Conservation (phyloP, 2,329 filamentous ascomycete species). For the Colletotrichum sp. region DNA sequence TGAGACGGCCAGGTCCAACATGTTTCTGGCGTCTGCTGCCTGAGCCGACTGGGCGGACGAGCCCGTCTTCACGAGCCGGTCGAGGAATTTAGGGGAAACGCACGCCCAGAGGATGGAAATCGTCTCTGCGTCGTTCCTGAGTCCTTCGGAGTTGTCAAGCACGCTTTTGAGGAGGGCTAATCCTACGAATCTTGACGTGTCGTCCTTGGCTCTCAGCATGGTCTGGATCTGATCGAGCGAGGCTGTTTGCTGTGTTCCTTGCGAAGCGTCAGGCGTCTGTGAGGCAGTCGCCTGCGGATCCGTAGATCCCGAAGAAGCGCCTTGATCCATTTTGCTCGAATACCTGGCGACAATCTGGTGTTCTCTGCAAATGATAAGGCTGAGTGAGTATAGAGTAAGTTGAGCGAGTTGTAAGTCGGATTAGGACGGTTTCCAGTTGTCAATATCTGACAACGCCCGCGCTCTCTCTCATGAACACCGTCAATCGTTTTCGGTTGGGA, state of each 20-base stretch:
- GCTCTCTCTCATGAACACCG: neutral
- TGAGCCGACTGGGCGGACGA: constrained; percentile 36
- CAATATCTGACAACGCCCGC: neutral
- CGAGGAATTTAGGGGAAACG: constrained; percentile 67
- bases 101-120: constrained; percentile 61
- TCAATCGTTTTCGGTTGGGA: neutral
- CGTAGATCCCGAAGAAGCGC: neutral
- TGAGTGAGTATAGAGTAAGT: neutral
- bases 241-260: constrained; percentile 13
- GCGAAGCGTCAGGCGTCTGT: neutral
- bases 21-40: constrained; percentile 54
- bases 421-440: neutral
- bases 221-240: constrained; percentile 55
- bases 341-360: neutral
- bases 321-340: neutral
- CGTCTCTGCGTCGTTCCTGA: constrained; percentile 50
- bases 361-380: neutral
- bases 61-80: constrained; percentile 63
- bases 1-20: constrained; percentile 67
- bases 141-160: constrained; percentile 62
- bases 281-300: neutral
- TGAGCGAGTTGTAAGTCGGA: neutral
- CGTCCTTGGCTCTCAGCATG: constrained; percentile 63
- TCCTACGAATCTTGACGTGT: constrained; percentile 72
- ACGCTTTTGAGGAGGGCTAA: constrained; percentile 69